Evolutionary conservation across 169 alveolate species (phyloP).

Genomic region (Cystoisospora suis): DNA sequence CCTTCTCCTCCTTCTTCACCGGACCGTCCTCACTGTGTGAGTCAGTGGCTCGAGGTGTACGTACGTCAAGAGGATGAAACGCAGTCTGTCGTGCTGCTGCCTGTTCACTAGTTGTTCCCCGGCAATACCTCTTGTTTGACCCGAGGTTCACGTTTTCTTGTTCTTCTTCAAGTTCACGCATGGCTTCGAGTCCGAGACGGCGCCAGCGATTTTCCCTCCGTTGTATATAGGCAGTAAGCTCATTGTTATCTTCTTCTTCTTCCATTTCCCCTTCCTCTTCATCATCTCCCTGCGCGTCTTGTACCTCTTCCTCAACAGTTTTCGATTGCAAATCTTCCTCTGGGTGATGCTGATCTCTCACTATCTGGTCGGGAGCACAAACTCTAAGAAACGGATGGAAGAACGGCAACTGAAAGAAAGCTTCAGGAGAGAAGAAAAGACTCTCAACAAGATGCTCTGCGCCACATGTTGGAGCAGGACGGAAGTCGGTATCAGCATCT

Average conservation of each 20-base stretch:
- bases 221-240: not conserved
- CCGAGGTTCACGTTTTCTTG: not conserved
- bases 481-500: not conserved
- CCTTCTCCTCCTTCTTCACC: too few relatives aligned
- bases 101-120: too few relatives aligned
- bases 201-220: slow-evolving; percentile 16
- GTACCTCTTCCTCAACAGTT: too few relatives aligned
- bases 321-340: not conserved
- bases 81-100: too few relatives aligned
- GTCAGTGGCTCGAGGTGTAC: too few relatives aligned
- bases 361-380: not conserved
- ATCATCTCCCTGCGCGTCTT: too few relatives aligned
- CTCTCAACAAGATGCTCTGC: slow-evolving; percentile 18
- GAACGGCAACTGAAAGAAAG: not conserved
- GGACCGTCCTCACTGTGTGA: too few relatives aligned
- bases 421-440: slow-evolving; percentile 6
- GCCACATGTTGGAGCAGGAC: not conserved
- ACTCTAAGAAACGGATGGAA: not conserved
- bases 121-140: too few relatives aligned
- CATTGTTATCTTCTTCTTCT: not conserved
- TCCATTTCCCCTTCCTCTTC: slow-evolving; percentile 24
- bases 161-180: not conserved
- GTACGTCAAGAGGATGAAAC: too few relatives aligned
- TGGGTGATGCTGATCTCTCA: too few relatives aligned
- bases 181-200: not conserved